phyloP scores from a whole-genome alignment of 768 basidiomycete species.

The Kwoniella dejecticola region DNA sequence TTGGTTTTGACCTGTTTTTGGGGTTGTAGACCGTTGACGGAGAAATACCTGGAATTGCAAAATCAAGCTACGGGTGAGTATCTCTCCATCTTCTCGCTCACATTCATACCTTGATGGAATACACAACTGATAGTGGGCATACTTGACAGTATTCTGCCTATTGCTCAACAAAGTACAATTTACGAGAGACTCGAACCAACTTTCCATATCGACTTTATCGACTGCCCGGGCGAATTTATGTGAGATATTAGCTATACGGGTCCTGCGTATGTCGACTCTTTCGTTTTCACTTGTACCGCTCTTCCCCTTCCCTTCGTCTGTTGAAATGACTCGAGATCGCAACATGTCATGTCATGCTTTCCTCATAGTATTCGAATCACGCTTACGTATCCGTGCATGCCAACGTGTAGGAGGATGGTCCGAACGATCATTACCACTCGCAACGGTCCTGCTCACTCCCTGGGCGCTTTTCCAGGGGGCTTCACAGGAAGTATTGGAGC shows the following conservation, averaged over 20 bases:
- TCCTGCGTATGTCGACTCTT: conserved; percentile 63
- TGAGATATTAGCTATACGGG: conserved; percentile 82
- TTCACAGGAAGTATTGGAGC: conserved; percentile 45
- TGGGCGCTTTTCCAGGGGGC: conserved; percentile 56
- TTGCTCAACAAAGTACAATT: conserved; percentile 86
- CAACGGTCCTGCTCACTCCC: conserved; percentile 52
- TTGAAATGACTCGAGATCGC: not conserved
- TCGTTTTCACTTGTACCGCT: not conserved
- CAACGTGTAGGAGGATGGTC: conserved; percentile 53
- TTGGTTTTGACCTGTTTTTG: conserved; percentile 5
- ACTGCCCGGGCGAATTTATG: conserved; percentile 77
- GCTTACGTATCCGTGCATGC: too few species aligned
- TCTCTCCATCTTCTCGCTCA: not conserved
- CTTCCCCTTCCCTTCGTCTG: not conserved
- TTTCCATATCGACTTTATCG: conserved; percentile 70
- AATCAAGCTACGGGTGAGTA: conserved; percentile 68
- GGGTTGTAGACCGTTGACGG: conserved; percentile 81
- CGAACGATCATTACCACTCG: conserved; percentile 52
- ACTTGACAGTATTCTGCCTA: conserved; percentile 70
- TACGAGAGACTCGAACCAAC: conserved; percentile 68
- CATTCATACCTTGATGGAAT: not conserved
- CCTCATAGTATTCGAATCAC: too few species aligned
- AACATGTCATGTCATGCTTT: too few species aligned
- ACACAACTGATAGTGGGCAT: not conserved
- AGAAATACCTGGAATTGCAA: conserved; percentile 78